Base-by-base conservation (phyloP, 2,329 filamentous ascomycete species). In the Fusarium avenaceum region DNA sequence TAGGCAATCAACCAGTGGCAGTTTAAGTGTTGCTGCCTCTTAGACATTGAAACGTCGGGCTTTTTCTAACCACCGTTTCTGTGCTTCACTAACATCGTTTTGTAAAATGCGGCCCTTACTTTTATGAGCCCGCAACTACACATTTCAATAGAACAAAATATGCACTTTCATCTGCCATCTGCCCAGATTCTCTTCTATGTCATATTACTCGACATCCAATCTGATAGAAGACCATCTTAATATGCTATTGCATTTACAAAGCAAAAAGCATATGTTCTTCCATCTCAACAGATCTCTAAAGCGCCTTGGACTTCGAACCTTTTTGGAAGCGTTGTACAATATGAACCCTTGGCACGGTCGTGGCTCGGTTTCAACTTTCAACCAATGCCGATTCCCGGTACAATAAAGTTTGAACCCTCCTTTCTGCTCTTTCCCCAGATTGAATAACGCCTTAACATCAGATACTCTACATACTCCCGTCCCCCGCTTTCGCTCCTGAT, bases 321-420 rank as follows among this genome's bases (percentile, higher is more conserved):
- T 32, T 33, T 33, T 38, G 33, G 17, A n/a, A 38, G 22, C 5
- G 45, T 58, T n/a, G 53, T 35, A 52, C 52, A 33, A 20, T 44
- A 44, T 59, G 17, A 46, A 54, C 49, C 40, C 26, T 45, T 63
- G 26, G 33, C n/a, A 40, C 40, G 24, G 48, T 42, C 32, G 28
- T 46, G 32, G n/a, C 24, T 28, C 11, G 43, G 43, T 57, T 53
- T 46, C 59, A 61, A 39, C 38, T 57, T 53, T 46, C 59, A 61
- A 39, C 38, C 45, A 51, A 56, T 46, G 56, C 62, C 61, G 61
- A 48, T 26, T 38, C 30, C 48, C 49, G 49, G 61, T 49, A 63
- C 32, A 56, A 66, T 26, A 24, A 17, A 28, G 7, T 5, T n/a
- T n/a, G 33, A 15, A 33, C 26, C 33, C 43, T 19, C 49, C 22